Evolutionary conservation across 257 asterid genomes (phyloP), one percentile per base, ranked within the genome.

Genomic region (Solanum chilense): DNA sequence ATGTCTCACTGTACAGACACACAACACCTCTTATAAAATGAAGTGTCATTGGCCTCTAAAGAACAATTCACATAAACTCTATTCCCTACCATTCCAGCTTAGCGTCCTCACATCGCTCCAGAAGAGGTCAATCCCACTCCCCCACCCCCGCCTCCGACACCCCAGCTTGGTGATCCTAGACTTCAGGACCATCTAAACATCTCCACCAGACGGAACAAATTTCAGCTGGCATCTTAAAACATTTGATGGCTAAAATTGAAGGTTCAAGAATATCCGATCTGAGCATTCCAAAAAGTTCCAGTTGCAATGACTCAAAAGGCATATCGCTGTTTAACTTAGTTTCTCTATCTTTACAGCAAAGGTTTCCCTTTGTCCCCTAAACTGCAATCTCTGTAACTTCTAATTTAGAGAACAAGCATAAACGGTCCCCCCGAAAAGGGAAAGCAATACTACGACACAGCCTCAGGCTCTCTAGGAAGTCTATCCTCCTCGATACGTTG

Each of bases 401-500:
- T 81, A 29, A 81, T 49, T 33, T 20, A 81, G 25, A 49, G 85
- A 81, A 29, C 6, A 81, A 81, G 70, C 45, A 52, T 81, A 49
- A 47, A 39, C 1, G 6, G 0, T 12, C 18, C 83, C 83, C 44
- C 27, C 3, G 2, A 14, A 80, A 80, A 80, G 18, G 66, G 82
- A 33, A 75, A n/a, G 82, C 35, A 80, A 56, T 71, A 41, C 88
- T 90, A 93, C 3, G 93, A 91, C 86, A 85, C 92, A 18, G 74
- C 81, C 27, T 90, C 94, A 73, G 89, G 91, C 88, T 89, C 91
- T 69, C 87, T 90, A 49, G 90, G 87, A 84, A 92, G 94, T 88
- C 86, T 92, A 83, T 94, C 96, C 91, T 96, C 98, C 71, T 92
- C 96, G 27, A 97, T 94, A 37, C 96, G 93, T 81, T 93, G 96